Percentiles rank a stretch among this genome's conserved stretches.
These are phyloP conservation scores for Pinus albicaulis DNA, from an alignment of 75 land plant genomes.

Conservation along the genomic window DNA sequence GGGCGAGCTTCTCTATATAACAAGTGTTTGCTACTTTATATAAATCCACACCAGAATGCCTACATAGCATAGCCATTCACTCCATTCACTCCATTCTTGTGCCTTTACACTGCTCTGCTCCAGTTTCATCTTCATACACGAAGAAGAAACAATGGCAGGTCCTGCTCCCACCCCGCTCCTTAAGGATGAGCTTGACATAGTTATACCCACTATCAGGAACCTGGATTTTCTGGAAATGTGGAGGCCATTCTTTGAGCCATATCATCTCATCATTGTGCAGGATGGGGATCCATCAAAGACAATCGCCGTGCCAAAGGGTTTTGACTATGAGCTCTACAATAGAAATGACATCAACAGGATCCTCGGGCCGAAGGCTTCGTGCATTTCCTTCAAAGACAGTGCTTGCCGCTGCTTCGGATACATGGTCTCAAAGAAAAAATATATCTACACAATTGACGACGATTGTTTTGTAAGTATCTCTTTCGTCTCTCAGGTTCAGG, in stretches of 20 bases:
- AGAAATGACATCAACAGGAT: constrained; percentile 63
- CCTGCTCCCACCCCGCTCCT: neutral
- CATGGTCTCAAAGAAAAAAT: constrained; percentile 70
- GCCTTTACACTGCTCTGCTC: no score
- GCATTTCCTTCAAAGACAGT: constrained; percentile 74
- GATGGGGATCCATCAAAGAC: constrained; percentile 58
- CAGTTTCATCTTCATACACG: no score
- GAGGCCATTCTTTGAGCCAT: constrained; percentile 64
- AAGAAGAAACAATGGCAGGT: no score
- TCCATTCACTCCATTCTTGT: no score
- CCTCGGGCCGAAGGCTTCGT: constrained; percentile 56
- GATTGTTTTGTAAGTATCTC: constrained; percentile 58
- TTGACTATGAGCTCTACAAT: constrained; percentile 72
- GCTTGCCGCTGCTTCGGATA: constrained; percentile 76
- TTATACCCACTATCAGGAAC: constrained; percentile 64
- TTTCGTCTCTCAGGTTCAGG: no score
- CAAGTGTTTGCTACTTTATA: no score
- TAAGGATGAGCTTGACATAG: constrained; percentile 64
- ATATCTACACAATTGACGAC: constrained; percentile 69
- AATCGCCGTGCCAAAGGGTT: constrained; percentile 62
- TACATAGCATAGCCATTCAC: no score
- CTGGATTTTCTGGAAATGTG: constrained; percentile 73
- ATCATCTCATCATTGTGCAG: constrained; percentile 68
- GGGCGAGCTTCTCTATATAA: no score
- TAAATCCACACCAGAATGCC: no score